Evolutionary conservation across 495 filamentous ascomycete species (phyloP).

Genomic region (Copromyces sp.): DNA sequence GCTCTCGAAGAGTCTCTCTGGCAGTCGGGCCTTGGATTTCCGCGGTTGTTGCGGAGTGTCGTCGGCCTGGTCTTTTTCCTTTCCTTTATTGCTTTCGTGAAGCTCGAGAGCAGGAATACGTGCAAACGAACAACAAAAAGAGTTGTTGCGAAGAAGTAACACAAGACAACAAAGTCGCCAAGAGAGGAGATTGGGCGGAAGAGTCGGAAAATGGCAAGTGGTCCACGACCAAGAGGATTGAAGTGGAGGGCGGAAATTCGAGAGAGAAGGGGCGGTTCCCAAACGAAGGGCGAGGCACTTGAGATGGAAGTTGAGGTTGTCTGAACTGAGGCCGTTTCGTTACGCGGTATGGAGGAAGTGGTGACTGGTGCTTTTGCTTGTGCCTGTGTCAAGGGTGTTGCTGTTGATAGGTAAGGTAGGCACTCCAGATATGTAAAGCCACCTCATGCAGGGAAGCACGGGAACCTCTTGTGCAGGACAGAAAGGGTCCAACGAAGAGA

Average conservation of each 20-base stretch:
- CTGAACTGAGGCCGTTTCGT: neutral
- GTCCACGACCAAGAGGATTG: slow-evolving; percentile 2
- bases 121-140: neutral
- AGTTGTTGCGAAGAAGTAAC: neutral
- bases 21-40: neutral
- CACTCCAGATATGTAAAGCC: neutral
- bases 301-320: neutral
- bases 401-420: neutral
- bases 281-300: slow-evolving; percentile 8
- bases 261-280: slow-evolving; percentile 18
- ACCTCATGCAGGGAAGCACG: neutral
- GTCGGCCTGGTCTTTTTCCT: neutral
- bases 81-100: neutral
- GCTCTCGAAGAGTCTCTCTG: neutral
- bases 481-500: neutral
- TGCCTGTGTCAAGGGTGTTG: neutral
- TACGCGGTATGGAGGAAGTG: neutral
- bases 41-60: neutral
- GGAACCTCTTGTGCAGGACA: neutral
- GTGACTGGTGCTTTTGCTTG: neutral
- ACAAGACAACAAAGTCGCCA: neutral
- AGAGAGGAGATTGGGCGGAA: slow-evolving; percentile 1
- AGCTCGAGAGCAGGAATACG: slow-evolving; percentile 1
- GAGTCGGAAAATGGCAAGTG: slow-evolving; percentile 6
- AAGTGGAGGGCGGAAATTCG: slow-evolving; percentile 9